Percentiles rank a stretch among this genome's conserved stretches.
Conservation (phyloP, 1,284 basidiomycete species). For the Inonotus hispidus region DNA sequence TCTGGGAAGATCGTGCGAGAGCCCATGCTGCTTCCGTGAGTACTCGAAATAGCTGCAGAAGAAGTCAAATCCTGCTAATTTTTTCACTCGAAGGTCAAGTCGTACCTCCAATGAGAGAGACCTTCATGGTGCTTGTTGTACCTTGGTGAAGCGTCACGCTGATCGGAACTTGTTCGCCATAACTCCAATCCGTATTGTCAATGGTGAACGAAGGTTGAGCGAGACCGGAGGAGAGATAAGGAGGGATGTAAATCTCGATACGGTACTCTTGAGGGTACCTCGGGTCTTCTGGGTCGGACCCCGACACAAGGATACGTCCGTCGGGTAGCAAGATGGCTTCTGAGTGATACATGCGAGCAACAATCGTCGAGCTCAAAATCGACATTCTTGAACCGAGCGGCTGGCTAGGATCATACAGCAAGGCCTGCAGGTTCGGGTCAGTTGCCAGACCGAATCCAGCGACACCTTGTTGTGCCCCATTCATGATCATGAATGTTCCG, state of each 20-base stretch:
- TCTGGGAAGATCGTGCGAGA: slow-evolving; percentile 63
- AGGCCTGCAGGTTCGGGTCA: slow-evolving; percentile 57
- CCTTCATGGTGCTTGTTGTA: slow-evolving; percentile 44
- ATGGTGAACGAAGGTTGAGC: slow-evolving; percentile 55
- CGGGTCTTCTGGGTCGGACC: slow-evolving; percentile 53
- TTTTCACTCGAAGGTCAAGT: not conserved
- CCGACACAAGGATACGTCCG: slow-evolving; percentile 66
- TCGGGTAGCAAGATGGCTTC: slow-evolving; percentile 65
- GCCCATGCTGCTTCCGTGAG: slow-evolving; percentile 75
- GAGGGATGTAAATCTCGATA: slow-evolving; percentile 71
- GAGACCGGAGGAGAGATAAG: slow-evolving; percentile 59
- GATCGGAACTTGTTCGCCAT: slow-evolving; percentile 46
- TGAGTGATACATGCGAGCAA: slow-evolving; percentile 80
- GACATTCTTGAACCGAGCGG: slow-evolving; percentile 59
- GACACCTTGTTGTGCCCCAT: slow-evolving; percentile 60
- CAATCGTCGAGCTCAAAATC: slow-evolving; percentile 62
- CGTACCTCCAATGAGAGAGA: slow-evolving; percentile 50
- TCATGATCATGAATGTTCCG: slow-evolving; percentile 69
- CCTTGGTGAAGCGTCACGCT: slow-evolving; percentile 53
- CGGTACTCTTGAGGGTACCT: slow-evolving; percentile 64
- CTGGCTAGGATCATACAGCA: slow-evolving; percentile 63
- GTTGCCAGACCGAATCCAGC: slow-evolving; percentile 68
- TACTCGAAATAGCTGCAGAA: slow-evolving; percentile 62
- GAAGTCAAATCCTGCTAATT: slow-evolving; percentile 10
- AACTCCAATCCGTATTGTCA: slow-evolving; percentile 53